Evolutionary conservation across 768 basidiomycete species (phyloP).

Genomic region (Dendrothele bispora): DNA sequence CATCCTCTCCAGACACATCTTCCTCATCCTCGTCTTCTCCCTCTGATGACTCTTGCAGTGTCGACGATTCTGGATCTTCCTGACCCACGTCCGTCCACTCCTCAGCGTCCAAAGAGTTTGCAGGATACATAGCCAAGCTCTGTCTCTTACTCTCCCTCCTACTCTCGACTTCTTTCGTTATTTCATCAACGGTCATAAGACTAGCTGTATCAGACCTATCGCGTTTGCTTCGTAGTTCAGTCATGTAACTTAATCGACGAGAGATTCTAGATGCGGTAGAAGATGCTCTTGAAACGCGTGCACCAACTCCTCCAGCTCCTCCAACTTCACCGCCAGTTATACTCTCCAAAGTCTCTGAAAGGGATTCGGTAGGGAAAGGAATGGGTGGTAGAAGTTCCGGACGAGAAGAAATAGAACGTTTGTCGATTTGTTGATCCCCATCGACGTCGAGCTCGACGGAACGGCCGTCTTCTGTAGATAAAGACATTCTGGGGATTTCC

Average conservation of each 20-base stretch:
- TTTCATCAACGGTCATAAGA: constrained; percentile 94
- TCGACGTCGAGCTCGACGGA: constrained; percentile 62
- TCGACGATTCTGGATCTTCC: constrained; percentile 38
- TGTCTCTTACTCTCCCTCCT: constrained; percentile 63
- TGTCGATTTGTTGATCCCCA: constrained; percentile 23
- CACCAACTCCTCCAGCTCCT: constrained; percentile 26
- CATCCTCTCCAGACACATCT: constrained; percentile 47
- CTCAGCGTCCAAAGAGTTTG: constrained; percentile 49
- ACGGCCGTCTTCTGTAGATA: constrained; percentile 72
- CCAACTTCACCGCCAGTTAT: too few species aligned
- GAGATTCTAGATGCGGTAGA: constrained; percentile 51
- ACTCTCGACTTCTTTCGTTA: constrained; percentile 92
- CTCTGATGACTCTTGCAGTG: constrained; percentile 32
- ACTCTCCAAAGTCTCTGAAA: constrained; percentile 76
- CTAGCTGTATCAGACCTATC: constrained; percentile 89
- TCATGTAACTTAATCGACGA: constrained; percentile 78
- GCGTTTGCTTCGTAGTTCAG: constrained; percentile 76
- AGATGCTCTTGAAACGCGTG: constrained; percentile 39
- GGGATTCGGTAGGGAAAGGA: constrained; percentile 72
- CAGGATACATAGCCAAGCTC: constrained; percentile 35
- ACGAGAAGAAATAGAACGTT: too few species aligned
- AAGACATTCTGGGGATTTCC: constrained; percentile 68
- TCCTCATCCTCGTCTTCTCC: constrained; percentile 45
- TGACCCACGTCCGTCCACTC: constrained; percentile 80
- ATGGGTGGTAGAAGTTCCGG: constrained; percentile 77